Base-by-base conservation (phyloP, 2,329 filamentous ascomycete species). In the Alternaria brassicicola region DNA sequence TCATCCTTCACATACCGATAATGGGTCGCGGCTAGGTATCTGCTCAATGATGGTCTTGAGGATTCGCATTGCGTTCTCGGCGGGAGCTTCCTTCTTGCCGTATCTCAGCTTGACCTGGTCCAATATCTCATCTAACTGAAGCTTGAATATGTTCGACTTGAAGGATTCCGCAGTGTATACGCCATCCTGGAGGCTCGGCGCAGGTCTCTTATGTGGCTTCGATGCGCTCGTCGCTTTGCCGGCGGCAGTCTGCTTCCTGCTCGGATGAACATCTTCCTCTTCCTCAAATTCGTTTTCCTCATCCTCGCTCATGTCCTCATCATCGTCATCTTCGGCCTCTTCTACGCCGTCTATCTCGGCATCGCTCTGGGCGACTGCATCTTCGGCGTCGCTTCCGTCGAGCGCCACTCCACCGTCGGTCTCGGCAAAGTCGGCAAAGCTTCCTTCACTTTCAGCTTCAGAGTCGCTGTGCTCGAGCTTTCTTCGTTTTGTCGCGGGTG, bases 81-180 rank as follows among this genome's bases (percentile, higher is more conserved):
- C 81, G 15, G 80, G 77, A 10, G 76, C 79, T 60, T 85, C 79
- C 62, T 83, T 83, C 70, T 84, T 86, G 30, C 84, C 84, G 63
- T 88, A 85, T 60, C 85, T 83, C 31, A 83, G 84, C 65, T 82
- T 81, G 48, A 87, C 78, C 63, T 87, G 84, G 6, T 79, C 75
- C 49, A 89, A 73, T 55, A 90, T 78, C 65, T 89, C 86, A 62
- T 89, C 85, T 31, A 89, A 80, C 70, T 90, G 88, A 9, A 90
- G 75, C 71, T 89, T 89, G 78, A 90, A 89, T 55, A 89, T 78
- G 70, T 83, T 88, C 41, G 86, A 88, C 70, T 88, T 88, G 79
- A 85, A 88, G n/a, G 84, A 80, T 46, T 84, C 84, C 30, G 80
- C 81, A 19, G 76, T 78, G 69, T 82, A 84, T 25, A 79, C 74